phyloP scores from a whole-genome alignment of 139 green algal species.

The Chlorella ohadii region DNA sequence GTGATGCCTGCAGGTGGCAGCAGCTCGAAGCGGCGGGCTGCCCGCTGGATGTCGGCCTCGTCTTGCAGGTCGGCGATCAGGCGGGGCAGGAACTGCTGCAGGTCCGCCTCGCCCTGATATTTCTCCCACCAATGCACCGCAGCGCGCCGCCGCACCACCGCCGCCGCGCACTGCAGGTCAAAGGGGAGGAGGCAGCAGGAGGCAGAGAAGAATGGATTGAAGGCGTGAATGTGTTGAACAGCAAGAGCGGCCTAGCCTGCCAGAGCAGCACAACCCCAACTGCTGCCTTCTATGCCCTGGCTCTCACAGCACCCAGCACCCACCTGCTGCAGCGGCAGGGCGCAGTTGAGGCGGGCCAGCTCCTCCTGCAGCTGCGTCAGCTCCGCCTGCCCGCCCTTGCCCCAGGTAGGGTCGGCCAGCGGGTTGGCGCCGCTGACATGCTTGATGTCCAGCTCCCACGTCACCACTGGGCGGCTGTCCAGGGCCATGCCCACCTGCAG shows the following conservation, averaged over 20 bases:
- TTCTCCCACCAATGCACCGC: not conserved
- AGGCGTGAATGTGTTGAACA: not conserved
- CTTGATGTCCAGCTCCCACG: not conserved
- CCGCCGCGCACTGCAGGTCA: not conserved
- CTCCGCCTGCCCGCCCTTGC: not conserved
- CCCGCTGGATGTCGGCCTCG: not conserved
- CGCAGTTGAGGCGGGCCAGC: not conserved
- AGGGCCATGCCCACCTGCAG: not conserved
- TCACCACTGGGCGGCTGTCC: not conserved
- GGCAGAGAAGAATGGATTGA: not conserved
- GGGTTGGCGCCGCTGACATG: not conserved
- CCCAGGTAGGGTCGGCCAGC: not conserved
- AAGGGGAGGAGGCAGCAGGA: not conserved
- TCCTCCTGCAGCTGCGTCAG: slow-evolving; percentile 9
- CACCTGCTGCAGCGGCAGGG: slow-evolving; percentile 10
- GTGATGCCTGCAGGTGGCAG: not conserved
- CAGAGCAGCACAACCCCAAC: not conserved
- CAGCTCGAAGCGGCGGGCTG: not conserved
- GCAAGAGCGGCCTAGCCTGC: not conserved
- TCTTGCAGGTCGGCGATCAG: slow-evolving; percentile 11
- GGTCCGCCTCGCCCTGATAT: not conserved
- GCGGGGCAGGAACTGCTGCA: not conserved
- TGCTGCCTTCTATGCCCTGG: no score
- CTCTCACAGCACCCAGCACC: not conserved
- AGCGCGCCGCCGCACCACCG: slow-evolving; percentile 12